These are phyloP conservation scores for Parafenestella ontariensis DNA, from an alignment of 2,329 filamentous ascomycete genomes.

Conservation along the genomic window DNA sequence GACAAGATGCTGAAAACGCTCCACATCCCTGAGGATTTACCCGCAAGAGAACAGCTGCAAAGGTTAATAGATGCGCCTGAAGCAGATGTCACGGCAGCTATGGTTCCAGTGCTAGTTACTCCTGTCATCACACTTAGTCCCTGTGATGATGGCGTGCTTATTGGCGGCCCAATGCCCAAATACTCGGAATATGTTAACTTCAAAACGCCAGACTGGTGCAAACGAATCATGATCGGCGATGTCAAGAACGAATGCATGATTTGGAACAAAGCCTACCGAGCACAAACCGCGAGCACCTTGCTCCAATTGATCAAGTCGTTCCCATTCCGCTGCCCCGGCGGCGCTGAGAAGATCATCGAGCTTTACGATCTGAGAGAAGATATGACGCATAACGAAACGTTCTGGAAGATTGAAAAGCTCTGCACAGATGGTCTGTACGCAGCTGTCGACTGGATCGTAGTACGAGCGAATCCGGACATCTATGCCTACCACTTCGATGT, in stretches of 20 bases:
- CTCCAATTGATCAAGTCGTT: neutral
- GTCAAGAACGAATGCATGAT: neutral
- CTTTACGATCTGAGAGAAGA: neutral
- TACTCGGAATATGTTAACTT: neutral
- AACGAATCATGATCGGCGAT: neutral
- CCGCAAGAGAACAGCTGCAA: neutral
- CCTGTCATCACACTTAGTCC: neutral
- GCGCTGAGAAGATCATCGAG: neutral
- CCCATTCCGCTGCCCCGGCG: neutral
- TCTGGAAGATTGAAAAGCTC: neutral
- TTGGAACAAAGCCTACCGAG: neutral
- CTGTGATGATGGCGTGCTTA: neutral
- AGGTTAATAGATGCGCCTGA: neutral
- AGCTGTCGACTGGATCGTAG: neutral
- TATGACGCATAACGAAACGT: neutral
- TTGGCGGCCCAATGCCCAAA: neutral
- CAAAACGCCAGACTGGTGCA: neutral
- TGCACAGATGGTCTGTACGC: neutral
- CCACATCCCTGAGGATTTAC: neutral
- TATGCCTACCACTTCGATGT: neutral
- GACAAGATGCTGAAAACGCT: neutral
- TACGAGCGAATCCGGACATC: neutral
- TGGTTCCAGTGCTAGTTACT: neutral
- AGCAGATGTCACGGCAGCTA: neutral
- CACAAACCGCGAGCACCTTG: neutral